A percentile compares a stretch with the other conserved stretches of the same genome.
These are phyloP conservation scores for Pseudoturritis turrita DNA, from an alignment of 345 rosid genomes.

Conservation along the genomic window DNA sequence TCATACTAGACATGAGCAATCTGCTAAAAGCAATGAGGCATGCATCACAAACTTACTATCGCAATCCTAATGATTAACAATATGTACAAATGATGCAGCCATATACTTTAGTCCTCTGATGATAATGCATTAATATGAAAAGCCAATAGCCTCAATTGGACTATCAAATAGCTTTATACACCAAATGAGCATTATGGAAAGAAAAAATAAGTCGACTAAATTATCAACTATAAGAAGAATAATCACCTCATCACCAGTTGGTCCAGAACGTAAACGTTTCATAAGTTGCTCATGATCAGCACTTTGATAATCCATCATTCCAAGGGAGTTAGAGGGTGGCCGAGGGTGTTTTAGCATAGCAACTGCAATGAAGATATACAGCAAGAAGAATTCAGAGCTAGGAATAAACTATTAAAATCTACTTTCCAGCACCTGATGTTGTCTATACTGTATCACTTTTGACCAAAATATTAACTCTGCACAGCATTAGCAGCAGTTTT, in stretches of 20 bases:
- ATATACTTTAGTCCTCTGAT: background rate
- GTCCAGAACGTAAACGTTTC: slow-evolving; percentile 77
- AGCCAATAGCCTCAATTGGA: background rate
- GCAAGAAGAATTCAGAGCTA: background rate
- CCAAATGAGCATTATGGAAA: background rate
- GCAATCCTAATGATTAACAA: background rate
- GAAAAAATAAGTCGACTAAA: background rate
- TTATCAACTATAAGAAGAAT: background rate
- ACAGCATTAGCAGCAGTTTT: slow-evolving; percentile 47
- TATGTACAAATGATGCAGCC: background rate
- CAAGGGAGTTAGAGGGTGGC: slow-evolving; percentile 58
- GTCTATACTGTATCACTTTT: background rate
- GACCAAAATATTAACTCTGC: slow-evolving; percentile 12
- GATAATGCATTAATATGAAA: background rate
- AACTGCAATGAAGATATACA: slow-evolving; percentile 33
- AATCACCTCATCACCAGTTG: slow-evolving; percentile 38
- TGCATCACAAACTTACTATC: background rate
- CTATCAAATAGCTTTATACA: background rate
- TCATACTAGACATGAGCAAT: background rate
- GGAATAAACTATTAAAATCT: background rate
- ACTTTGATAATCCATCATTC: slow-evolving; percentile 76
- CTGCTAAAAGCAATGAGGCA: background rate
- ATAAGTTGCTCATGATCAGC: slow-evolving; percentile 81
- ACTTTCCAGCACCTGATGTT: background rate
- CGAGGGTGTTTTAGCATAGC: slow-evolving; percentile 66